Evolutionary conservation across 257 asterid genomes (phyloP).

Genomic region (Linderniella brevidens): DNA sequence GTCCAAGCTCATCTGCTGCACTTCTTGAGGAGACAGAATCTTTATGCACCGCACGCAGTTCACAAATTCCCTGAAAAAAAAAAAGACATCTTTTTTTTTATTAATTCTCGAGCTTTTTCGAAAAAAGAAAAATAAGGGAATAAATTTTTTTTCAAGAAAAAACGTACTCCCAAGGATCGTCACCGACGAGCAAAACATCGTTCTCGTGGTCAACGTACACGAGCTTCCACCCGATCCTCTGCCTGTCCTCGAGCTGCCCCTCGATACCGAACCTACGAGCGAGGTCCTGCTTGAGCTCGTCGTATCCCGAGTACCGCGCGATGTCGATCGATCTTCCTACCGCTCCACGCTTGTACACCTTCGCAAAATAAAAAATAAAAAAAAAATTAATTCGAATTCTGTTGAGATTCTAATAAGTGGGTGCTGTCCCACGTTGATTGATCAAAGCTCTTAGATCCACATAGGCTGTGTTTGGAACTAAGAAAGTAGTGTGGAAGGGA

Average conservation of each 20-base stretch:
- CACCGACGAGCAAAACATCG: conserved; percentile 6
- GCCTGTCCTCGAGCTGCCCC: conserved; percentile 8
- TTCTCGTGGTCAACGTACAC: conserved; percentile 9
- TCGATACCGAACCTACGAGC: conserved; percentile 9
- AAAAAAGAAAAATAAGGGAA: too few relatives aligned
- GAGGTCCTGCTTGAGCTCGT: conserved; percentile 7
- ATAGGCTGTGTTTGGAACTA: too few relatives aligned
- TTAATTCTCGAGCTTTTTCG: too few relatives aligned
- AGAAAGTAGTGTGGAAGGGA: too few relatives aligned
- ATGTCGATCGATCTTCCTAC: conserved; percentile 8
- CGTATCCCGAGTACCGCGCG: conserved; percentile 2
- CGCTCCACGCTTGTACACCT: conserved; percentile 9
- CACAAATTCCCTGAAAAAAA: conserved; percentile 5
- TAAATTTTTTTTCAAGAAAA: neutral
- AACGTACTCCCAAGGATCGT: conserved; percentile 9
- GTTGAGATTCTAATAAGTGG: too few relatives aligned
- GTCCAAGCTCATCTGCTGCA: conserved; percentile 5
- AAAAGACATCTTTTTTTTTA: too few relatives aligned
- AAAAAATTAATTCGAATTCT: too few relatives aligned
- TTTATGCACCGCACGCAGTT: conserved; percentile 5
- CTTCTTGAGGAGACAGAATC: conserved; percentile 6
- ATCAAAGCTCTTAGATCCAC: too few relatives aligned
- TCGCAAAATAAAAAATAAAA: neutral
- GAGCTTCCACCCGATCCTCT: conserved; percentile 4
- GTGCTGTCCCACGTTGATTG: too few relatives aligned